phyloP scores from a whole-genome alignment of 192 early-diverging fungal species.

The Backusella macrospora region DNA sequence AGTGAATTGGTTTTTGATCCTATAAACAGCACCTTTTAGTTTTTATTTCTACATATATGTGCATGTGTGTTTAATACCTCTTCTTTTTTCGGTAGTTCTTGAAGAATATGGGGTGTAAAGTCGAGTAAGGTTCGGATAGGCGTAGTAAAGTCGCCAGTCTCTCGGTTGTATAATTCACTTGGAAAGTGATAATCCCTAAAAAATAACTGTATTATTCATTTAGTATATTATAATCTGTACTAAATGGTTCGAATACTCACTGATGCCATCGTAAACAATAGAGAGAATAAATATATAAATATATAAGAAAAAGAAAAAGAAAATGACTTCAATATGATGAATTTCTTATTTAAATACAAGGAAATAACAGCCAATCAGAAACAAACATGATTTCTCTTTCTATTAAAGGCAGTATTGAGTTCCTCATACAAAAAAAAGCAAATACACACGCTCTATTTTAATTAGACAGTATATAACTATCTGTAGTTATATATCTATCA shows the following conservation, averaged over 20 bases:
- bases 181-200: slow-evolving; percentile 56
- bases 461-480: no score
- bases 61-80: slow-evolving; percentile 13
- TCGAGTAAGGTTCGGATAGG: slow-evolving; percentile 49
- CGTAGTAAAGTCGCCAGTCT: slow-evolving; percentile 46
- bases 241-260: background rate
- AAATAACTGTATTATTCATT: slow-evolving; percentile 33
- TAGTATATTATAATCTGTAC: background rate
- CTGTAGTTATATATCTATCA: no score
- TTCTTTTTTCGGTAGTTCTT: slow-evolving; percentile 45
- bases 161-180: slow-evolving; percentile 48
- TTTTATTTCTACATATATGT: background rate
- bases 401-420: background rate
- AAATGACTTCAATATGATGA: background rate
- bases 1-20: slow-evolving; percentile 45
- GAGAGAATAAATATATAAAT: background rate
- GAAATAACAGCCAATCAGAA: background rate
- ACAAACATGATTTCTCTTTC: background rate
- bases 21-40: background rate
- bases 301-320: background rate
- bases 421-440: no score
- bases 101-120: slow-evolving; percentile 55
- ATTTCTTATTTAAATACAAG: background rate
- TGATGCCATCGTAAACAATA: background rate
- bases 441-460: no score